Conservation (phyloP, 2,329 filamentous ascomycete species). For the Pseudofabraea citricarpa region DNA sequence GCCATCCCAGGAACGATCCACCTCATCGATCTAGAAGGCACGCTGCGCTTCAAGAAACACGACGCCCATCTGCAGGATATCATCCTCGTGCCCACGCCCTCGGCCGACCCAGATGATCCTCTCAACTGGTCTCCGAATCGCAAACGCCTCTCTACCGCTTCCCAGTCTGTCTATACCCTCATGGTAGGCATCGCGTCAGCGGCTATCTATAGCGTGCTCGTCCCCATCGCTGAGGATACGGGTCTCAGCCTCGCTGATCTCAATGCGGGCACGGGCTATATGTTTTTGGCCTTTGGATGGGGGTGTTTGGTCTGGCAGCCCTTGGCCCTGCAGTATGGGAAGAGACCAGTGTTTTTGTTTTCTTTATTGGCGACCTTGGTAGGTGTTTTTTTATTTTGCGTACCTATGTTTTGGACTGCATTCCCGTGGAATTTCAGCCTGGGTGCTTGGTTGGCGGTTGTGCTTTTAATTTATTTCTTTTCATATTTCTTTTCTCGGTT, state of each 20-base stretch:
- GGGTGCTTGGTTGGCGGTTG: too few species aligned
- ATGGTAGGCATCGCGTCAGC: slow-evolving; percentile 43
- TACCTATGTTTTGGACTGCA: too few species aligned
- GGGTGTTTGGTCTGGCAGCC: slow-evolving; percentile 48
- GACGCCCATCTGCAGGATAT: slow-evolving; percentile 22
- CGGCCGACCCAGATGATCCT: slow-evolving; percentile 32
- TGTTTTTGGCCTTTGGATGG: slow-evolving; percentile 49
- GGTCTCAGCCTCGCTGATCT: slow-evolving; percentile 38
- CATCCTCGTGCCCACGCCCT: slow-evolving; percentile 28
- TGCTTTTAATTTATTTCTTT: too few species aligned
- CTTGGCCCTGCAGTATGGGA: slow-evolving; percentile 46
- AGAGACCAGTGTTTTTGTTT: slow-evolving; percentile 39
- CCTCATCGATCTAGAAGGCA: slow-evolving; percentile 26
- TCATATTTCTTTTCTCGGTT: neutral
- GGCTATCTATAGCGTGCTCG: slow-evolving; percentile 44
- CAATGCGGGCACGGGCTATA: slow-evolving; percentile 44
- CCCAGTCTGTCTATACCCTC: slow-evolving; percentile 37
- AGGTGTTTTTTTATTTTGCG: neutral
- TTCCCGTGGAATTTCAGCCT: too few species aligned
- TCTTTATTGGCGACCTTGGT: slow-evolving; percentile 26
- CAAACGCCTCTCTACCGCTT: slow-evolving; percentile 26
- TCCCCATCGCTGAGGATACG: slow-evolving; percentile 40
- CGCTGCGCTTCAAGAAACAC: slow-evolving; percentile 16
- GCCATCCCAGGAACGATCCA: slow-evolving; percentile 26
- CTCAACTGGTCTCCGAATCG: slow-evolving; percentile 32